These are phyloP conservation scores for Eruca vesicaria DNA, from an alignment of 441 rosid species.

Conservation along the genomic window DNA sequence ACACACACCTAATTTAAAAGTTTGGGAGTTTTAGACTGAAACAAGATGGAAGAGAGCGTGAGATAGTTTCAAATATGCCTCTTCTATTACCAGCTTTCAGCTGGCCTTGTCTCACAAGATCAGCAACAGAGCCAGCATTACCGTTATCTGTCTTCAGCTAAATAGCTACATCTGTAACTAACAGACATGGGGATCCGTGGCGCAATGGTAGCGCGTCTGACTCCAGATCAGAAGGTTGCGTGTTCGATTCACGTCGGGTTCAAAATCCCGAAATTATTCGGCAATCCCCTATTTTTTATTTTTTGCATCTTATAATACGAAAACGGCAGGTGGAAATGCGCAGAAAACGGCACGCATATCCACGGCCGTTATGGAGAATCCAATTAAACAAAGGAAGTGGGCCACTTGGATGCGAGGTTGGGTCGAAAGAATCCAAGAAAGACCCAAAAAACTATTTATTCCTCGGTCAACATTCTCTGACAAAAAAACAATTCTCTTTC, in stretches of 20 bases:
- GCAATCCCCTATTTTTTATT: neutral
- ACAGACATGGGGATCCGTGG: conserved; percentile 68
- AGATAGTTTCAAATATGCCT: too few relatives aligned
- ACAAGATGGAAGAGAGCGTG: too few relatives aligned
- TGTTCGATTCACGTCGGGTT: conserved; percentile 94
- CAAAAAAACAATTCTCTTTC: neutral
- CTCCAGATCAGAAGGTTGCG: conserved; percentile 99
- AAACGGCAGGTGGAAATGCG: too few relatives aligned
- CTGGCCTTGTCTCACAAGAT: conserved; percentile 96
- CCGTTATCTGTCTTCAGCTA: conserved; percentile 41
- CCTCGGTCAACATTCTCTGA: conserved; percentile 20
- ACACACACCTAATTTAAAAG: too few relatives aligned
- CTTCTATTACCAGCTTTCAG: too few relatives aligned
- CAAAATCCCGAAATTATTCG: conserved; percentile 31
- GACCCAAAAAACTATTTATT: conserved; percentile 4
- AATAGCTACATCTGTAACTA: fast-evolving
- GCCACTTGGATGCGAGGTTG: neutral
- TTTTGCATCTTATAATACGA: neutral
- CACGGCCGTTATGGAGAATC: neutral
- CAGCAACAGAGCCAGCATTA: conserved; percentile 82
- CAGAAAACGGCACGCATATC: conserved; percentile 16
- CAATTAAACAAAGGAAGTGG: neutral
- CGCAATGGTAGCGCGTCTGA: conserved; percentile 99
- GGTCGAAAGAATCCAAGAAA: conserved; percentile 18
- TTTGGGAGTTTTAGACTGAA: too few relatives aligned